Percentiles rank a stretch among this genome's conserved stretches.
Evolutionary conservation across 345 rosid genomes (phyloP).

Genomic region (Lagerstroemia speciosa): DNA sequence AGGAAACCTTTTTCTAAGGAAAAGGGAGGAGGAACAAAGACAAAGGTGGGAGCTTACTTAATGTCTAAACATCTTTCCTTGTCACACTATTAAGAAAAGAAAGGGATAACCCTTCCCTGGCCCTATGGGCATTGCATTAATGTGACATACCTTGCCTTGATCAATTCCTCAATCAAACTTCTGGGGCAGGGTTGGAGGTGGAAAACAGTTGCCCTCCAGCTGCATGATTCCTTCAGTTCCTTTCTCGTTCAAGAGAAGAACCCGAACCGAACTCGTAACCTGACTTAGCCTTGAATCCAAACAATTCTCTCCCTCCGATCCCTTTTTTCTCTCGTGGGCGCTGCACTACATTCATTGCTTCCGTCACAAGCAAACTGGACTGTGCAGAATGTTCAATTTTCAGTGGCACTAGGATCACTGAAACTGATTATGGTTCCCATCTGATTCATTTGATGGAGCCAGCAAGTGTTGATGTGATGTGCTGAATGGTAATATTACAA

Average conservation of each 20-base stretch:
- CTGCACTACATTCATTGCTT: too few relatives aligned
- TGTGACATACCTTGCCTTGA: conserved; percentile 10
- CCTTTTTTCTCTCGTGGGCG: too few relatives aligned
- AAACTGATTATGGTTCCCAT: not conserved
- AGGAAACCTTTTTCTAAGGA: not conserved
- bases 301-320: too few relatives aligned
- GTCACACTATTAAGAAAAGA: conserved; percentile 29
- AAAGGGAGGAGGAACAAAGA: conserved; percentile 5
- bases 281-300: not conserved
- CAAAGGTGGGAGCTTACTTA: conserved; percentile 25
- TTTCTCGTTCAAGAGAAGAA: not conserved
- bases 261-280: not conserved
- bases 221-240: not conserved
- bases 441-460: not conserved
- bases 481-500: not conserved
- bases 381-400: too few relatives aligned
- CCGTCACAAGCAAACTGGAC: too few relatives aligned
- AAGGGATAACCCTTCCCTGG: conserved; percentile 32
- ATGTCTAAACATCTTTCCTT: conserved; percentile 25
- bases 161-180: conserved; percentile 8
- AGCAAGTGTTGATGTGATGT: not conserved
- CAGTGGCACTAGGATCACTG: too few relatives aligned
- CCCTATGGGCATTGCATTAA: conserved; percentile 1
- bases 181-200: not conserved
- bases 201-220: not conserved